These are phyloP conservation scores for Chaetomiaceae sp. DNA, from an alignment of 2,329 filamentous ascomycete species.

Conservation along the genomic window DNA sequence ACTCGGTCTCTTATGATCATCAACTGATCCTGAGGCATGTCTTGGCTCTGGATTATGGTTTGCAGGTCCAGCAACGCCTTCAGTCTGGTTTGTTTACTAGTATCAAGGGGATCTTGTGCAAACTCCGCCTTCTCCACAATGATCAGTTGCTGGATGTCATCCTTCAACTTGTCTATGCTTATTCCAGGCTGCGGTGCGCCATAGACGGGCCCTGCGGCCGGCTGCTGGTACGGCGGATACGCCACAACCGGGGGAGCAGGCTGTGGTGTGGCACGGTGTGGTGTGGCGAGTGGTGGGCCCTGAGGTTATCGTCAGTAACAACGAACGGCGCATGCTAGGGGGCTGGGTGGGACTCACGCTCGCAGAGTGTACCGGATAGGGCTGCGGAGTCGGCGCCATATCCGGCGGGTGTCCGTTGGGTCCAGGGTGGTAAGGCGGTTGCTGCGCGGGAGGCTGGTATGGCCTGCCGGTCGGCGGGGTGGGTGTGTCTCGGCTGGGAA, in stretches of 20 bases:
- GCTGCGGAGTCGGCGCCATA: constrained; percentile 16
- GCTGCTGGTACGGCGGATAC: constrained; percentile 35
- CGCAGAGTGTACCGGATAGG: constrained; percentile 23
- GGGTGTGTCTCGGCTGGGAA: constrained; percentile 64
- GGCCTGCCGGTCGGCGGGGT: constrained; percentile 57
- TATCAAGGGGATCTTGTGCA: constrained; percentile 69
- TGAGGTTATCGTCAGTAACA: constrained; percentile 17
- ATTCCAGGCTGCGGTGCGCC: constrained; percentile 38
- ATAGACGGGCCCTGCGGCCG: constrained; percentile 29
- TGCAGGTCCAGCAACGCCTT: constrained; percentile 83
- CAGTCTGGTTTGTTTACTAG: constrained; percentile 68
- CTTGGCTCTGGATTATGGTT: constrained; percentile 68
- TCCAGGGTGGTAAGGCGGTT: constrained; percentile 21
- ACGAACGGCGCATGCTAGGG: neutral
- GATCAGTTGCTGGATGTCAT: constrained; percentile 77
- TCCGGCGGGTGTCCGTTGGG: constrained; percentile 16
- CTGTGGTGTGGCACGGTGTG: constrained; percentile 29
- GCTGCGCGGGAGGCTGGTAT: constrained; percentile 30
- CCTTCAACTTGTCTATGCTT: constrained; percentile 69
- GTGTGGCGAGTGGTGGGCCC: constrained; percentile 22
- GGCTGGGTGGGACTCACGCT: constrained; percentile 14
- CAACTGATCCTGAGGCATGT: constrained; percentile 73
- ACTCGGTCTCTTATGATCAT: constrained; percentile 81
- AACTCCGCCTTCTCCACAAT: constrained; percentile 65
- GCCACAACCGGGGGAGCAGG: constrained; percentile 32